Evolutionary conservation across 805 yeast genomes (phyloP).

Genomic region (Candida nitratophila): DNA sequence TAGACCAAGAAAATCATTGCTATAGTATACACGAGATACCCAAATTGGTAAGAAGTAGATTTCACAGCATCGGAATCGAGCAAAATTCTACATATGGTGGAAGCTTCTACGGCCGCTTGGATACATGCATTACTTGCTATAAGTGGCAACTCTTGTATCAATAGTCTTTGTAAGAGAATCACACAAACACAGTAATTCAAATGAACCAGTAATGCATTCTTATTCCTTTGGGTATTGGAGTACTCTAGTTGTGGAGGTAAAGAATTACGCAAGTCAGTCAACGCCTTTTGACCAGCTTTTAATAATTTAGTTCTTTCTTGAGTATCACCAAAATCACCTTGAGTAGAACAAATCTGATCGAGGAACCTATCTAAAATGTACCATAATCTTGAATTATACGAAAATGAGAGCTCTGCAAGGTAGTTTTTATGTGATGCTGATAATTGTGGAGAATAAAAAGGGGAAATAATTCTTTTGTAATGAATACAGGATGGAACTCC

Average conservation of each 20-base stretch:
- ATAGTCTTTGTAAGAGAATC: slow-evolving; percentile 16
- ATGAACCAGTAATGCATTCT: slow-evolving; percentile 14
- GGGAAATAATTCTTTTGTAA: slow-evolving; percentile 26
- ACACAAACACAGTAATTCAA: slow-evolving; percentile 18
- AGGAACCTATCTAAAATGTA: slow-evolving; percentile 26
- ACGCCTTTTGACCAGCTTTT: slow-evolving; percentile 16
- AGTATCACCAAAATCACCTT: slow-evolving; percentile 27
- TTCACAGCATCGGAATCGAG: neutral
- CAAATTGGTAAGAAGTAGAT: slow-evolving; percentile 10
- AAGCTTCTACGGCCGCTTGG: slow-evolving; percentile 12
- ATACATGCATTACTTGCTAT: slow-evolving; percentile 12
- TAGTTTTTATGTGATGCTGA: slow-evolving; percentile 7
- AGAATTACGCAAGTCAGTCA: slow-evolving; percentile 16
- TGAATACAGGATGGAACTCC: slow-evolving; percentile 27
- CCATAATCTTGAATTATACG: slow-evolving; percentile 21
- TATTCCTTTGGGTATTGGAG: slow-evolving; percentile 1
- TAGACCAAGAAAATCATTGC: slow-evolving; percentile 3
- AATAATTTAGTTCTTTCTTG: slow-evolving; percentile 18
- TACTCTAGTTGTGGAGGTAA: slow-evolving; percentile 13
- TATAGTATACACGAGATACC: slow-evolving; percentile 4
- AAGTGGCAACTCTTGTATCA: slow-evolving; percentile 8
- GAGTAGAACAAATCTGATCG: slow-evolving; percentile 26
- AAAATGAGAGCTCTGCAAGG: slow-evolving; percentile 18
- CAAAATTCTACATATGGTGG: slow-evolving; percentile 2
- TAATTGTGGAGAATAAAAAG: slow-evolving; percentile 18